phyloP scores from a whole-genome alignment of 805 yeast genomes.

The Ogataea wickerhamii region DNA sequence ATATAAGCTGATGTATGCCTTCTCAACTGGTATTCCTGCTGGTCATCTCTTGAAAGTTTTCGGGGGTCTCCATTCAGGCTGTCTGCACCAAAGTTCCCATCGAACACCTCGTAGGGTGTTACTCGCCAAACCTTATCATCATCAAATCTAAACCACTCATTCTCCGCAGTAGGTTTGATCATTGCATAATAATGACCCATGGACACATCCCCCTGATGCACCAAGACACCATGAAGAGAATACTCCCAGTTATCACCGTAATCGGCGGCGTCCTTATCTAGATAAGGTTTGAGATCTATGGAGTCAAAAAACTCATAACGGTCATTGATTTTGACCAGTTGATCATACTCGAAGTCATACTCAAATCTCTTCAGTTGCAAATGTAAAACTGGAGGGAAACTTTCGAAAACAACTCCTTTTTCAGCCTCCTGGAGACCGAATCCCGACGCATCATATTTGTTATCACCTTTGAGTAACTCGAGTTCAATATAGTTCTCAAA shows the following conservation, averaged over 20 bases:
- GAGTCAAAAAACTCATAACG: constrained; percentile 83
- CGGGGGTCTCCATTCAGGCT: constrained; percentile 47
- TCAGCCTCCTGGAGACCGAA: constrained; percentile 92
- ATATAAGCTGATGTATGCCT: constrained; percentile 94
- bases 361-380: constrained; percentile 92
- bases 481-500: constrained; percentile 84
- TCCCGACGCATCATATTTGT: constrained; percentile 89
- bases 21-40: constrained; percentile 59
- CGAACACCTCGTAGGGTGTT: constrained; percentile 78
- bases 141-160: constrained; percentile 87
- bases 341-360: constrained; percentile 86
- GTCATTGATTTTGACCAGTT: constrained; percentile 87
- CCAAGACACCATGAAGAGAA: constrained; percentile 87
- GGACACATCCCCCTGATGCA: constrained; percentile 93
- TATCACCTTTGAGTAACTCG: constrained; percentile 90
- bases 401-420: constrained; percentile 87
- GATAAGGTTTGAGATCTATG: constrained; percentile 74
- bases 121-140: constrained; percentile 93
- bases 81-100: constrained; percentile 87
- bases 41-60: constrained; percentile 54
- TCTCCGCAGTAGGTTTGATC: constrained; percentile 71
- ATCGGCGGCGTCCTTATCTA: constrained; percentile 53
- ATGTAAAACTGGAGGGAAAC: constrained; percentile 90
- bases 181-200: constrained; percentile 96
- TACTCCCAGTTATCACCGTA: constrained; percentile 67